phyloP scores from a whole-genome alignment of 2,329 filamentous ascomycete genomes.

The Penicillium sp. region DNA sequence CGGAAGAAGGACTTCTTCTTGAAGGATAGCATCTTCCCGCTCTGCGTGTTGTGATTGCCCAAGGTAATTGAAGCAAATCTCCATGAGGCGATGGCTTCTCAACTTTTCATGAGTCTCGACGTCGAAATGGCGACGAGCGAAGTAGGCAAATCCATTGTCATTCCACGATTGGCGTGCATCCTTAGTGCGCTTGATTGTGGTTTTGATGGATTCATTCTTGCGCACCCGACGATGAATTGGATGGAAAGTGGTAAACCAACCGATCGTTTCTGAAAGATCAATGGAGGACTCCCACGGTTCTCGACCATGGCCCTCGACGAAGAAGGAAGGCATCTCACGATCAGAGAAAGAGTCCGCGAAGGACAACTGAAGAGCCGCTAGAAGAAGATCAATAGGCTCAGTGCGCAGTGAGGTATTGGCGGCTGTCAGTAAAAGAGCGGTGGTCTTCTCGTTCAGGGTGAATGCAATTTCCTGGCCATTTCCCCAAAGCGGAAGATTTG shows the following conservation, averaged over 20 bases:
- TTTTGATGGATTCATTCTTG: not conserved
- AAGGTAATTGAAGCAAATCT: conserved; percentile 3
- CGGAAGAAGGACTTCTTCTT: not conserved
- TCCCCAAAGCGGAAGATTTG: not conserved
- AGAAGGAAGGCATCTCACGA: not conserved
- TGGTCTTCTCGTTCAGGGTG: conserved; percentile 7
- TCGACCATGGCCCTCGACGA: conserved; percentile 4
- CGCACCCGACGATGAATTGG: not conserved
- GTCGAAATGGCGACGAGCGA: not conserved
- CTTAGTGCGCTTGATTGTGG: conserved; percentile 1
- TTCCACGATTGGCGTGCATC: not conserved
- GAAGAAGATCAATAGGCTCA: conserved; percentile 18
- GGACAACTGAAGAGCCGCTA: conserved; percentile 14
- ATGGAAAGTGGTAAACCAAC: conserved; percentile 5
- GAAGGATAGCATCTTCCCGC: not conserved
- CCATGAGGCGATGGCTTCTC: not conserved
- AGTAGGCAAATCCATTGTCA: conserved; percentile 3
- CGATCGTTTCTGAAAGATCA: conserved; percentile 2
- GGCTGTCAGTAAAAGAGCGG: conserved; percentile 6
- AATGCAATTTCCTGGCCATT: conserved; percentile 2
- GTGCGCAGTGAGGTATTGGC: conserved; percentile 8
- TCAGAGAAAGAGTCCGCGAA: conserved; percentile 14
- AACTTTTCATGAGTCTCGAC: not conserved
- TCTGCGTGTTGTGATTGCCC: conserved; percentile 3
- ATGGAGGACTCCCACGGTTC: not conserved